Evolutionary conservation across 176 grass and related monocot species (phyloP).

Genomic region (sorghum (Sorghum bicolor)): Sorghum_bicolor_NCBIv3 NC_012871.2:68359501-68360000

Average conservation of each 20-base stretch:
- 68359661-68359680: neutral
- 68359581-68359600: neutral
- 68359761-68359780: neutral
- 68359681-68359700: neutral
- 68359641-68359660: neutral
- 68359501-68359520: neutral
- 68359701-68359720: neutral
- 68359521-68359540: neutral
- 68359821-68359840: slow-evolving; percentile 51
- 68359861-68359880: slow-evolving; percentile 82
- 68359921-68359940: slow-evolving; percentile 86
- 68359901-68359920: slow-evolving; percentile 90
- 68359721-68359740: neutral
- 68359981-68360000: neutral
- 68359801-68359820: neutral
- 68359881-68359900: slow-evolving; percentile 92
- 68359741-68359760: neutral
- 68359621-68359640: neutral
- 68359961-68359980: neutral
- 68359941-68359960: neutral
- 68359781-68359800: neutral
- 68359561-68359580: neutral
- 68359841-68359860: slow-evolving; percentile 89
- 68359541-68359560: neutral
- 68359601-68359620: neutral